A percentile compares a stretch with the other conserved stretches of the same genome.
Evolutionary conservation across 768 basidiomycete species (phyloP).

Genomic region (Mycena rebaudengoi): DNA sequence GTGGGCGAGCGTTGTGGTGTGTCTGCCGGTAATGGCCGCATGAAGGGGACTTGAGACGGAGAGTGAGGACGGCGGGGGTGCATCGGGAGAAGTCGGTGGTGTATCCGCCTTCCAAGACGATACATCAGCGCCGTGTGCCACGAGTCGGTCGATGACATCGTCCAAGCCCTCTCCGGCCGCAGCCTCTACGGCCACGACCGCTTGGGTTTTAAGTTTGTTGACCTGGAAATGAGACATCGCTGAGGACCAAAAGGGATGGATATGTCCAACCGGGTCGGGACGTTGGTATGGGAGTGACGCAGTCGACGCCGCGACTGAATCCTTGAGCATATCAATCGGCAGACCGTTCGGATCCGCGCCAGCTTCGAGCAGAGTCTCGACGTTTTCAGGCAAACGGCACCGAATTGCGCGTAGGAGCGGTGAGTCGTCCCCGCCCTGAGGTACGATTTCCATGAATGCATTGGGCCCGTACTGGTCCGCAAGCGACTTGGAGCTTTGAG

Average conservation of each 20-base stretch:
- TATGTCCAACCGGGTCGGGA: background rate
- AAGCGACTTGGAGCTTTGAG: too few relatives aligned
- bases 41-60: constrained; percentile 11
- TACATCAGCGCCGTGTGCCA: constrained; percentile 2
- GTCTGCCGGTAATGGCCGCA: background rate
- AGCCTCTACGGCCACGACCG: constrained; percentile 4
- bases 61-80: background rate
- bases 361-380: background rate
- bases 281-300: background rate
- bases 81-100: background rate
- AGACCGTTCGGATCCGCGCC: constrained; percentile 13
- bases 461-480: constrained; percentile 5
- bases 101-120: background rate
- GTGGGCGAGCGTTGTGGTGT: background rate
- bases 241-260: constrained; percentile 7
- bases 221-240: constrained; percentile 9
- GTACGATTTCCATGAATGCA: background rate
- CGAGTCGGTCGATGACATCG: background rate
- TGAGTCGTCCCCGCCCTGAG: background rate
- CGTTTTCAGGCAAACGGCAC: background rate
- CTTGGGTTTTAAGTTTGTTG: constrained; percentile 2
- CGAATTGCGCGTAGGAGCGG: constrained; percentile 3
- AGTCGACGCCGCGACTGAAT: background rate
- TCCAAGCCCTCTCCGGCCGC: constrained; percentile 5
- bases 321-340: background rate